These are phyloP conservation scores for Clonostachys sp. DNA, from an alignment of 2,329 filamentous ascomycete species.

Conservation along the genomic window DNA sequence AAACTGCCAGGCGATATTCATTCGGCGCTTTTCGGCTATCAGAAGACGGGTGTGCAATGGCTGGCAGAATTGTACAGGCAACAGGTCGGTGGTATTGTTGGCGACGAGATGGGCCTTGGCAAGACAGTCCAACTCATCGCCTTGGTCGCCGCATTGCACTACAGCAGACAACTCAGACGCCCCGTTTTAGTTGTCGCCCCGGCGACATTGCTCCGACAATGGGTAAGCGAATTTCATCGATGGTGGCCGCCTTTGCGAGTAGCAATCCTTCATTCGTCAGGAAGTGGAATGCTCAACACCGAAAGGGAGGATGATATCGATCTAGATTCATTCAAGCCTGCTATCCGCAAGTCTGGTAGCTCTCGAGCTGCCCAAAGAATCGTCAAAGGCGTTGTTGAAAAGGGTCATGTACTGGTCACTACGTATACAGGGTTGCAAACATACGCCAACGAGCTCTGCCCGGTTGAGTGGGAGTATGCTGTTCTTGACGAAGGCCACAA, in stretches of 20 bases:
- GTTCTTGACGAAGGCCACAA: conserved; percentile 97
- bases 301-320: conserved; percentile 51
- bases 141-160: conserved; percentile 86
- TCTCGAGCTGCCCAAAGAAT: conserved; percentile 65
- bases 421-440: conserved; percentile 96
- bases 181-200: conserved; percentile 91
- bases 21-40: conserved; percentile 90
- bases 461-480: conserved; percentile 86
- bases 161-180: conserved; percentile 78
- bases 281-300: conserved; percentile 94
- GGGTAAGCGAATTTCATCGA: conserved; percentile 96
- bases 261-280: conserved; percentile 90
- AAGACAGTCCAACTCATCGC: conserved; percentile 76
- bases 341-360: conserved; percentile 26
- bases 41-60: conserved; percentile 97
- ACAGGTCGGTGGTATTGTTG: conserved; percentile 87
- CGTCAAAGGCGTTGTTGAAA: conserved; percentile 72
- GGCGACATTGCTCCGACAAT: conserved; percentile 91
- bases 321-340: conserved; percentile 33
- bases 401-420: conserved; percentile 91
- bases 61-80: conserved; percentile 88
- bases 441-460: conserved; percentile 77
- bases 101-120: conserved; percentile 98
- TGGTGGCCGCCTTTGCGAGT: conserved; percentile 99
- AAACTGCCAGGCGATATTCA: conserved; percentile 89